Conservation (phyloP, 805 yeast genomes). For the Candida glaebosa region DNA sequence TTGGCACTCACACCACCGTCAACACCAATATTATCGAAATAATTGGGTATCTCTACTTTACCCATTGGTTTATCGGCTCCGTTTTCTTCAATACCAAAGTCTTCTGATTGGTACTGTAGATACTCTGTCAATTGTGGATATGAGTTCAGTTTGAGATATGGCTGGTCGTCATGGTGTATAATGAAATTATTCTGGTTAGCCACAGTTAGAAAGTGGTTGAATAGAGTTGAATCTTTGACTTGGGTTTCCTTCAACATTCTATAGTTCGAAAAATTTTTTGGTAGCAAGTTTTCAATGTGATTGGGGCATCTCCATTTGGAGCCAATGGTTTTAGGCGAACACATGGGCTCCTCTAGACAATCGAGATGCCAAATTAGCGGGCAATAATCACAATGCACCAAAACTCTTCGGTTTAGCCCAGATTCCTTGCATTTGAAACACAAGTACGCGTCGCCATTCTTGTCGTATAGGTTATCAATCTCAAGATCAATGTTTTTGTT, state of each 20-base stretch:
- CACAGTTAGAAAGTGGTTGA: slow-evolving; percentile 29
- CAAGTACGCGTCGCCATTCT: slow-evolving; percentile 61
- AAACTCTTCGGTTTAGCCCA: slow-evolving; percentile 53
- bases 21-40: slow-evolving; percentile 22
- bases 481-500: slow-evolving; percentile 51
- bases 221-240: slow-evolving; percentile 49
- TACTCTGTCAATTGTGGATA: slow-evolving; percentile 27
- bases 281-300: slow-evolving; percentile 58
- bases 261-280: slow-evolving; percentile 29
- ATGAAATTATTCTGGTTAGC: slow-evolving; percentile 27
- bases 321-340: slow-evolving; percentile 69
- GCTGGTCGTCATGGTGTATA: slow-evolving; percentile 33
- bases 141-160: slow-evolving; percentile 19
- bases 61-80: slow-evolving; percentile 18
- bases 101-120: slow-evolving; percentile 23
- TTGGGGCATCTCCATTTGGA: slow-evolving; percentile 90
- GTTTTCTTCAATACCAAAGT: slow-evolving; percentile 15
- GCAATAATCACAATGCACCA: slow-evolving; percentile 82
- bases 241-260: slow-evolving; percentile 52
- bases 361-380: slow-evolving; percentile 84
- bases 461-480: slow-evolving; percentile 63
- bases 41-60: slow-evolving; percentile 26
- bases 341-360: slow-evolving; percentile 74
- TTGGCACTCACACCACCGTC: slow-evolving; percentile 19
- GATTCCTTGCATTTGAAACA: slow-evolving; percentile 78